These are phyloP conservation scores for Casuarina glauca DNA, from an alignment of 306 rosid species.

Conservation along the genomic window DNA sequence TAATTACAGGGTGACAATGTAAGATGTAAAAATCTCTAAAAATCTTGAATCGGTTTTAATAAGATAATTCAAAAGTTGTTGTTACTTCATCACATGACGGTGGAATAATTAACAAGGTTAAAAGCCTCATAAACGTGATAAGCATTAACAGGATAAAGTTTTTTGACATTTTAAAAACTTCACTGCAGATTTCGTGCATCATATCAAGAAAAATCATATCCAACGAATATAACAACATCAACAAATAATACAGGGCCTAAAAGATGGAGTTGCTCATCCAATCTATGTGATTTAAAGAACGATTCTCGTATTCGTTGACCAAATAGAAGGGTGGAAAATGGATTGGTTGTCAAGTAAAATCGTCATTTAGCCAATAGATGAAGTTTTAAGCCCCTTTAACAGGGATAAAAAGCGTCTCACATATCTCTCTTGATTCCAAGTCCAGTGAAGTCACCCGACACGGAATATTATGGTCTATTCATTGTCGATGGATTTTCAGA, in stretches of 20 bases:
- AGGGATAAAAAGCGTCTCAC: slow-evolving; percentile 35
- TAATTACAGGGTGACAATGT: slow-evolving; percentile 12
- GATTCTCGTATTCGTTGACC: neutral
- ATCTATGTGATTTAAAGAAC: neutral
- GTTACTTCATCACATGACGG: too few relatives aligned
- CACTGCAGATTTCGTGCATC: too few relatives aligned
- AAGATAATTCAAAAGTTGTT: too few relatives aligned
- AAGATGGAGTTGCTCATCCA: neutral
- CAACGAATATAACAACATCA: neutral
- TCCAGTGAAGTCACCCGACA: slow-evolving; percentile 42
- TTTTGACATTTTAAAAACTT: slow-evolving; percentile 12
- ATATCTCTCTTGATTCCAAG: slow-evolving; percentile 47
- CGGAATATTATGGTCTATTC: slow-evolving; percentile 48
- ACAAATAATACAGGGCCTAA: neutral
- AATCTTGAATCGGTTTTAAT: too few relatives aligned
- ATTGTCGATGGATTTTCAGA: slow-evolving; percentile 39
- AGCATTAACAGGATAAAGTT: too few relatives aligned
- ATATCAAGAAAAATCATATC: too few relatives aligned
- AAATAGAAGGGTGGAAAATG: neutral
- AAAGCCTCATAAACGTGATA: too few relatives aligned
- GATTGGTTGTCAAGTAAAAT: slow-evolving; percentile 14
- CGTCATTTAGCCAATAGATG: slow-evolving; percentile 13
- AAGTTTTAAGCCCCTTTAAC: slow-evolving; percentile 24
- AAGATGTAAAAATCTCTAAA: slow-evolving; percentile 24
- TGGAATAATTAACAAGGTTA: too few relatives aligned